Conservation (phyloP, 108 stramenopile genomes). For the Skeletonema costatum region DNA sequence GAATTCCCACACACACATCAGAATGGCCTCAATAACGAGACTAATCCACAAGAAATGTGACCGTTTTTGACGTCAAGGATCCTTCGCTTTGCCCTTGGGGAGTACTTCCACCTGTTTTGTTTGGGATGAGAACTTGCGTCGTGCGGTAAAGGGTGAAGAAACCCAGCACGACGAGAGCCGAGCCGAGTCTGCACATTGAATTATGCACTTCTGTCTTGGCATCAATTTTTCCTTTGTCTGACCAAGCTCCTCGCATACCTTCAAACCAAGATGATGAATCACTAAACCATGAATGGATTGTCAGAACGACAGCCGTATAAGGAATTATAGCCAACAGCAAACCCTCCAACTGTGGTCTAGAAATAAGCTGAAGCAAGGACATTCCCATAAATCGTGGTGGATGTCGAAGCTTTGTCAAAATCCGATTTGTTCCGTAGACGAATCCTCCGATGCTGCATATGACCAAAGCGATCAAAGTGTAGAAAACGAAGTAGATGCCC, state of each 20-base stretch:
- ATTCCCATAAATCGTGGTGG: slow-evolving; percentile 75
- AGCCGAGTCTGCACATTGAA: slow-evolving; percentile 68
- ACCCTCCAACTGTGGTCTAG: slow-evolving; percentile 70
- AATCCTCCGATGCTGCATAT: slow-evolving; percentile 57
- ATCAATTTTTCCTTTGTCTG: slow-evolving; percentile 47
- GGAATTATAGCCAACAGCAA: slow-evolving; percentile 62
- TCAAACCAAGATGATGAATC: slow-evolving; percentile 52
- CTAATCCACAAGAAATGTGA: slow-evolving; percentile 63
- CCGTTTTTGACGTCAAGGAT: slow-evolving; percentile 72
- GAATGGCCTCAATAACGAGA: slow-evolving; percentile 41
- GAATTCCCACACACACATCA: slow-evolving; percentile 79
- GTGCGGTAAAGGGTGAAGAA: slow-evolving; percentile 54
- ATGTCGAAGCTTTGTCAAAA: slow-evolving; percentile 78
- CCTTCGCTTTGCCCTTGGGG: slow-evolving; percentile 53
- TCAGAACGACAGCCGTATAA: slow-evolving; percentile 42
- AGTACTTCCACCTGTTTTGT: not conserved
- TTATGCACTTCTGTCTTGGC: slow-evolving; percentile 53
- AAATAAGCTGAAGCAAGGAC: slow-evolving; percentile 58
- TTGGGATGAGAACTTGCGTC: slow-evolving; percentile 40
- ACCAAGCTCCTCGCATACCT: slow-evolving; percentile 62
- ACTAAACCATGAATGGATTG: slow-evolving; percentile 56
- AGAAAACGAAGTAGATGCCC: slow-evolving; percentile 75
- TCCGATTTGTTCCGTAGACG: slow-evolving; percentile 70
- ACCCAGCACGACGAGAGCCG: slow-evolving; percentile 61
- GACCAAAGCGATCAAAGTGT: slow-evolving; percentile 61